phyloP scores from a whole-genome alignment of 2,329 filamentous ascomycete species.

The Trichoderma cornu-damae region DNA sequence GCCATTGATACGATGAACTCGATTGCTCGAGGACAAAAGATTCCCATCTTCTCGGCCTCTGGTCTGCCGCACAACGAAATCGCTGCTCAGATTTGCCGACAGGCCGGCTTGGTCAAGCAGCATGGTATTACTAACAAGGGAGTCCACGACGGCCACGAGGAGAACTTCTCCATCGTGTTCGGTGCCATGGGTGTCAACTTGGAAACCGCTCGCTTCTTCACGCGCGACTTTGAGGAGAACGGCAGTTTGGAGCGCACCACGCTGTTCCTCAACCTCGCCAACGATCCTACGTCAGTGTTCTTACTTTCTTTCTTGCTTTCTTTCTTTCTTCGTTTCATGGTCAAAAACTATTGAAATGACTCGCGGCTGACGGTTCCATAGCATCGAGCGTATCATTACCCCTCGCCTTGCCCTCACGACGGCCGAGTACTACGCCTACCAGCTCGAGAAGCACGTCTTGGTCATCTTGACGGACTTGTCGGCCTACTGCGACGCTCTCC shows the following conservation, averaged over 20 bases:
- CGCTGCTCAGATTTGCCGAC: conserved; percentile 95
- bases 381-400: conserved; percentile 99
- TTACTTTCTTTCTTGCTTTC: not conserved
- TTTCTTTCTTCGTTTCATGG: too few relatives aligned
- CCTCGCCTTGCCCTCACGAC: conserved; percentile 96
- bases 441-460: conserved; percentile 98
- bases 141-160: conserved; percentile 92
- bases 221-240: conserved; percentile 97
- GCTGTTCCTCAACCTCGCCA: conserved; percentile 97
- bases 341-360: not conserved
- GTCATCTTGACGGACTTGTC: conserved; percentile 98
- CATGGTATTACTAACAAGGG: conserved; percentile 82
- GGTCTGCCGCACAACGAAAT: conserved; percentile 99
- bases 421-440: conserved; percentile 99
- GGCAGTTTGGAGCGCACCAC: conserved; percentile 96
- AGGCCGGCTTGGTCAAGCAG: conserved; percentile 82
- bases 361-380: conserved; percentile 34
- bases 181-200: conserved; percentile 99
- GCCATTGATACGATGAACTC: conserved; percentile 98
- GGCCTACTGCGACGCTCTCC: conserved; percentile 96
- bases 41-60: conserved; percentile 96
- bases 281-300: conserved; percentile 85
- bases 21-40: conserved; percentile 98
- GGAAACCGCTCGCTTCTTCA: conserved; percentile 98
- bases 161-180: conserved; percentile 99